phyloP scores from a whole-genome alignment of 176 grass and related monocot genomes.

The Olyra latifolia region DNA sequence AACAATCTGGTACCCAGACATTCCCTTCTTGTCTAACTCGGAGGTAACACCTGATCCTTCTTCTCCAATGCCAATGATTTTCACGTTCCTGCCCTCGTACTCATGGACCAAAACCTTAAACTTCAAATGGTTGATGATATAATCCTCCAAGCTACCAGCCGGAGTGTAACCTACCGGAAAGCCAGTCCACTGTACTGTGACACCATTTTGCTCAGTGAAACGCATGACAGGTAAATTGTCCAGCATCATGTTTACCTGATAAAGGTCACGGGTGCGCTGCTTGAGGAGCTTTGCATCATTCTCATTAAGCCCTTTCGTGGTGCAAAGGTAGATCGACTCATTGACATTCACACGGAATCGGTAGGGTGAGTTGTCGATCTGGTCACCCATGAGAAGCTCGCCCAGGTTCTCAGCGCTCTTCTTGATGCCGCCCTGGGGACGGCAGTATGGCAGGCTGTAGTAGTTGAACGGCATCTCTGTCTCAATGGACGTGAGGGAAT shows the following conservation, averaged over 20 bases:
- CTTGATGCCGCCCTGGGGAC: constrained; percentile 61
- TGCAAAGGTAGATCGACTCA: constrained; percentile 78
- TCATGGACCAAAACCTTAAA: constrained; percentile 87
- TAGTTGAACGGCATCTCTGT: constrained; percentile 81
- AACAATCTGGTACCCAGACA: constrained; percentile 88
- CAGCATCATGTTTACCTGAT: constrained; percentile 95
- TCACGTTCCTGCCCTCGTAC: constrained; percentile 52
- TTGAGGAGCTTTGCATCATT: constrained; percentile 78
- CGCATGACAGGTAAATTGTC: constrained; percentile 89
- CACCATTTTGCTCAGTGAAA: constrained; percentile 68
- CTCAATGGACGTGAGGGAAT: constrained; percentile 88
- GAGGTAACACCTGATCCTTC: constrained; percentile 71
- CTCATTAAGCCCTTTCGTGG: constrained; percentile 68
- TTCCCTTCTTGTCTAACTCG: constrained; percentile 68
- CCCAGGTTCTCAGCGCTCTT: constrained; percentile 92
- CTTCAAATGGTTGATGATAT: constrained; percentile 86
- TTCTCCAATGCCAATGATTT: constrained; percentile 82
- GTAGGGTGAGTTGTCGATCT: constrained; percentile 87
- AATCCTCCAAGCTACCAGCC: constrained; percentile 56
- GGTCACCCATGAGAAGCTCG: constrained; percentile 90
- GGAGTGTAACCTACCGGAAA: constrained; percentile 75
- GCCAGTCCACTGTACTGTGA: constrained; percentile 83
- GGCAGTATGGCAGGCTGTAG: constrained; percentile 81
- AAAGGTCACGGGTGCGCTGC: constrained; percentile 72
- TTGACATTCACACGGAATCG: constrained; percentile 65